These are phyloP conservation scores for Rubroboletus pulcherrimus DNA, from an alignment of 768 basidiomycete species.

Conservation along the genomic window DNA sequence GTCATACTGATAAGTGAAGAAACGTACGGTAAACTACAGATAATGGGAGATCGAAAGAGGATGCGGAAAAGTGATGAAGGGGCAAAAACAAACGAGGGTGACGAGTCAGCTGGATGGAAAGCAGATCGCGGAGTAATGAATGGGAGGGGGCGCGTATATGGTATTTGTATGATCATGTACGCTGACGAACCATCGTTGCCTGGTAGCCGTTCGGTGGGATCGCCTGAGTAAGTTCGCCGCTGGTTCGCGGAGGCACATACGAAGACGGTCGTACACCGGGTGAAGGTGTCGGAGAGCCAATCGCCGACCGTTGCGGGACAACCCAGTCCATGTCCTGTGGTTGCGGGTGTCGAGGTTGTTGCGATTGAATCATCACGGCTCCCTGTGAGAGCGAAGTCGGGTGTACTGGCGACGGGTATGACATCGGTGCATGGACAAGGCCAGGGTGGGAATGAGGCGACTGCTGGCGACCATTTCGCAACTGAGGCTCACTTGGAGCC, in stretches of 20 bases:
- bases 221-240: constrained; percentile 40
- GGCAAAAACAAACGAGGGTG: constrained; percentile 24
- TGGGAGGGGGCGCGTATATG: constrained; percentile 2
- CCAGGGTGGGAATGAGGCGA: constrained; percentile 40
- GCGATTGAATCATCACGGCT: constrained; percentile 41
- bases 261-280: constrained; percentile 50
- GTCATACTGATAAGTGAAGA: constrained; percentile 46
- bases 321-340: constrained; percentile 45
- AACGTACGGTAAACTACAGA: constrained; percentile 58
- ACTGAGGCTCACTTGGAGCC: constrained; percentile 36
- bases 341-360: constrained; percentile 37
- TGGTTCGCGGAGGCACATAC: constrained; percentile 44
- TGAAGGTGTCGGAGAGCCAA: constrained; percentile 30
- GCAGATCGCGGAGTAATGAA: constrained; percentile 22
- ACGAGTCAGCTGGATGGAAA: constrained; percentile 25
- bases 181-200: constrained; percentile 45
- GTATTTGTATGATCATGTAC: constrained; percentile 36
- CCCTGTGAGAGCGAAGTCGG: constrained; percentile 45
- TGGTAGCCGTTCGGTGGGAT: constrained; percentile 44
- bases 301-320: constrained; percentile 37
- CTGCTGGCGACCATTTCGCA: constrained; percentile 39
- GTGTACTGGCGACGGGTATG: constrained; percentile 43
- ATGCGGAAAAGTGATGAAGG: constrained; percentile 28
- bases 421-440: constrained; percentile 40
- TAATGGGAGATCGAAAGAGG: constrained; percentile 44